Evolutionary conservation across 1,139 yeast genomes (phyloP).

Genomic region (Candida glucosophila): DNA sequence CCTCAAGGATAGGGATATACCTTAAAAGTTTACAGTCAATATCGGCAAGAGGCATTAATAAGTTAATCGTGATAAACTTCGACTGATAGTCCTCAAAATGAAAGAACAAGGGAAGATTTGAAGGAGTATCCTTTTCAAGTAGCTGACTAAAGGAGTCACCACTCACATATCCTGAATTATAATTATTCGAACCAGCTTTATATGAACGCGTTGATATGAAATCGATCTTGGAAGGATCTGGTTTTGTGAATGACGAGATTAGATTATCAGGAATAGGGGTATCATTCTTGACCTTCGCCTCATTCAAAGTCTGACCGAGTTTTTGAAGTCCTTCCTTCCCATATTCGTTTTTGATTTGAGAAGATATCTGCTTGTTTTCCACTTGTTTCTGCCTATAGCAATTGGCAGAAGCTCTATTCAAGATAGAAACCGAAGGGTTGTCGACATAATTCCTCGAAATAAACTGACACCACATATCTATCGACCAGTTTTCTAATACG

Average conservation of each 20-base stretch:
- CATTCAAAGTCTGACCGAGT: conserved; percentile 41
- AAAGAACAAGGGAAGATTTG: conserved; percentile 55
- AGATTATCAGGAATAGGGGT: conserved; percentile 65
- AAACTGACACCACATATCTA: conserved; percentile 58
- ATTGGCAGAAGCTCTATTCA: conserved; percentile 66
- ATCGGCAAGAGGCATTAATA: conserved; percentile 56
- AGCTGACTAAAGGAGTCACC: conserved; percentile 20
- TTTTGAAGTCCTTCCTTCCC: conserved; percentile 56
- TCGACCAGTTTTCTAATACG: conserved; percentile 49
- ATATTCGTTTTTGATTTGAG: conserved; percentile 40
- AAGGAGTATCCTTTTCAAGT: conserved; percentile 31
- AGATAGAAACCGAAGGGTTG: conserved; percentile 62
- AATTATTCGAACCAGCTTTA: conserved; percentile 32
- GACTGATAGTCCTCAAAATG: conserved; percentile 79
- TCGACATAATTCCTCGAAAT: conserved; percentile 48
- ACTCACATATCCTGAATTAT: conserved; percentile 9
- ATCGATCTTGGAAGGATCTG: conserved; percentile 67
- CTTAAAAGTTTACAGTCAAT: conserved; percentile 54
- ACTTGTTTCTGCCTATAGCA: conserved; percentile 46
- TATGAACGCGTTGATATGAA: conserved; percentile 67
- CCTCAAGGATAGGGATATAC: conserved; percentile 57
- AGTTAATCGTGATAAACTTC: conserved; percentile 65
- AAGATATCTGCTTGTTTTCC: conserved; percentile 41
- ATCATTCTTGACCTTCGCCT: conserved; percentile 65
- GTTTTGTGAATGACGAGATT: conserved; percentile 51